Percentiles rank a stretch among this genome's conserved stretches.
phyloP scores from a whole-genome alignment of 2,329 filamentous ascomycete genomes.

The Penicillium sp. region DNA sequence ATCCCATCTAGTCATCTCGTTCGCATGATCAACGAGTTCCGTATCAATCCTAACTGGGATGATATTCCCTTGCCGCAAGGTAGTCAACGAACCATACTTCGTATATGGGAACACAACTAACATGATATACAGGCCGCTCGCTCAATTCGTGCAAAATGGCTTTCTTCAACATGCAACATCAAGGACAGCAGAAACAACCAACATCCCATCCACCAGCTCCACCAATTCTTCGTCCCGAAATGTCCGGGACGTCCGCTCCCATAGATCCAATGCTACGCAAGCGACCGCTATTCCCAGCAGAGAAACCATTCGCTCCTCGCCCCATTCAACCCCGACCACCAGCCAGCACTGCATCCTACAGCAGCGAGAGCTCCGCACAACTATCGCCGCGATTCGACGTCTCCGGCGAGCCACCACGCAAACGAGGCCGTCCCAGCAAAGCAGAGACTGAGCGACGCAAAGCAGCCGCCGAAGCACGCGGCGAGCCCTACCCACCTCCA shows the following conservation, averaged over 20 bases:
- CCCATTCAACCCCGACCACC: constrained; percentile 41
- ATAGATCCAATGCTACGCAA: constrained; percentile 31
- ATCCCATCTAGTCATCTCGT: constrained; percentile 37
- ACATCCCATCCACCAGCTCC: constrained; percentile 7
- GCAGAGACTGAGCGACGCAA: constrained; percentile 39
- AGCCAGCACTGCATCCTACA: constrained; percentile 30
- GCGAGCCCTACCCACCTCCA: constrained; percentile 38
- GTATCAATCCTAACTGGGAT: constrained; percentile 36
- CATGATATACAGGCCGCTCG: constrained; percentile 32
- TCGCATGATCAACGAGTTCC: constrained; percentile 37
- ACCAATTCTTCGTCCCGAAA: constrained; percentile 23
- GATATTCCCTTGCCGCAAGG: constrained; percentile 44
- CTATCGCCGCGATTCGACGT: constrained; percentile 34
- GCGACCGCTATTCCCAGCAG: constrained; percentile 29
- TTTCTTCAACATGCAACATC: constrained; percentile 31
- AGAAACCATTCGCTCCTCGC: constrained; percentile 32
- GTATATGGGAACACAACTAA: neutral
- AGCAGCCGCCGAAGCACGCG: constrained; percentile 36
- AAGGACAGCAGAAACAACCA: neutral
- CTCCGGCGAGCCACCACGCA: constrained; percentile 34
- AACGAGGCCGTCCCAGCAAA: constrained; percentile 44
- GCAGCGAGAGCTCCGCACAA: constrained; percentile 34
- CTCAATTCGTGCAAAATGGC: constrained; percentile 38
- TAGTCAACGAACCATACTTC: constrained; percentile 17
- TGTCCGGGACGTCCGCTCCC: constrained; percentile 18